Evolutionary conservation across 805 yeast species (phyloP).

Genomic region (Millerozyma acaciae): DNA sequence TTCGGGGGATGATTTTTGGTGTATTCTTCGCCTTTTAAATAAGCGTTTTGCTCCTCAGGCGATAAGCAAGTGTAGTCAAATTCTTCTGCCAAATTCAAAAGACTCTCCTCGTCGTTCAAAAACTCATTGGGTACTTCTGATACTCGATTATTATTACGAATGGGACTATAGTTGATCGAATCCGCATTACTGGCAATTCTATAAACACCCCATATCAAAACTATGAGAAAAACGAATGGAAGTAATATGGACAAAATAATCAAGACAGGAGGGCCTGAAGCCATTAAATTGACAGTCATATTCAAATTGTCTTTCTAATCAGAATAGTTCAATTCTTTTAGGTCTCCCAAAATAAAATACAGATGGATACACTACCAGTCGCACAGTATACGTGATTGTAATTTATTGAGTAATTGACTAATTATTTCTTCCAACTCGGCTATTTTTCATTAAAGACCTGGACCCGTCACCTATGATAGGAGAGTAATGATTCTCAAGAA

Average conservation of each 20-base stretch:
- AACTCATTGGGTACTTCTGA: conserved; percentile 33
- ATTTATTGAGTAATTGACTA: too few relatives aligned
- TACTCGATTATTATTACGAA: conserved; percentile 13
- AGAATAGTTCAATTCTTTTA: too few relatives aligned
- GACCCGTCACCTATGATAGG: conserved; percentile 73
- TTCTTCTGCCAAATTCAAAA: conserved; percentile 31
- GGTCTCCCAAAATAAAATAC: too few relatives aligned
- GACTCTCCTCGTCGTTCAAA: conserved; percentile 37
- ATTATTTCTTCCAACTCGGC: conserved; percentile 17
- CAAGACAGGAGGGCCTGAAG: too few relatives aligned
- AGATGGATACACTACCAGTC: too few relatives aligned
- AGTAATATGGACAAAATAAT: too few relatives aligned
- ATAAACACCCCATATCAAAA: too few relatives aligned
- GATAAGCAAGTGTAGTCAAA: conserved; percentile 33
- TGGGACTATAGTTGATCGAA: conserved; percentile 10
- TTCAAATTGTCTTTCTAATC: too few relatives aligned
- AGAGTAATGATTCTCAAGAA: conserved; percentile 78
- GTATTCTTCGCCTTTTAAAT: conserved; percentile 34
- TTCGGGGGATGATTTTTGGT: conserved; percentile 28
- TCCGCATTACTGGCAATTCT: too few relatives aligned
- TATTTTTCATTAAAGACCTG: conserved; percentile 38
- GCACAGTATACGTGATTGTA: too few relatives aligned
- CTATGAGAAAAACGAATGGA: too few relatives aligned
- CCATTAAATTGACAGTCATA: too few relatives aligned
- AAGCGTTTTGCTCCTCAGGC: conserved; percentile 40